A percentile compares a stretch with the other conserved stretches of the same genome.
These are phyloP conservation scores for Mrakia gelida DNA, from an alignment of 768 basidiomycete species.

Conservation along the genomic window DNA sequence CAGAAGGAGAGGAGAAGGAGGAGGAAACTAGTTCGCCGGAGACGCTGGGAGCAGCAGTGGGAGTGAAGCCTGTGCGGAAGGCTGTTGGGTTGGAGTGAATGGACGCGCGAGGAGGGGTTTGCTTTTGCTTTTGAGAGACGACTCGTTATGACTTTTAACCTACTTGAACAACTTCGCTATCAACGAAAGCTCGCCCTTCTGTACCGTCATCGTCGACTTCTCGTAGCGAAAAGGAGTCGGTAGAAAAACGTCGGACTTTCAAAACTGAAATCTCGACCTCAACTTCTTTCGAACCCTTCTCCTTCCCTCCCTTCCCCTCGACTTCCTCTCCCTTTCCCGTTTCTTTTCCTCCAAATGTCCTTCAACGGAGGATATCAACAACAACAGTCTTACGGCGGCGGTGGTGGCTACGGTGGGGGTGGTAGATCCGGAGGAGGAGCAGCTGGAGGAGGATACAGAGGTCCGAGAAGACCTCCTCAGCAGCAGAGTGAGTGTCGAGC, in stretches of 20 bases:
- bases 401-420: slow-evolving; percentile 36
- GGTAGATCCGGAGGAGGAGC: slow-evolving; percentile 33
- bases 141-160: too few relatives aligned
- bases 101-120: neutral
- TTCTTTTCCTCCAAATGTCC: neutral
- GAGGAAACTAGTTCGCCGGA: neutral
- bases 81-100: neutral
- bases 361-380: slow-evolving; percentile 17
- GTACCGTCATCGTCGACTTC: too few relatives aligned
- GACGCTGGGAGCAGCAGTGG: neutral
- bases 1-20: neutral
- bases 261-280: too few relatives aligned
- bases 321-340: neutral
- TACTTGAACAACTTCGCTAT: too few relatives aligned
- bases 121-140: too few relatives aligned
- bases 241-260: too few relatives aligned
- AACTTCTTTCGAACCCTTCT: too few relatives aligned
- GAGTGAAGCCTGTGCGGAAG: neutral
- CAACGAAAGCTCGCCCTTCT: too few relatives aligned
- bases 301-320: neutral
- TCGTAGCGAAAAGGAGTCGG: too few relatives aligned
- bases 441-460: slow-evolving; percentile 34
- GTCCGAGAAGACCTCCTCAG: neutral
- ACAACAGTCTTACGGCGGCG: slow-evolving; percentile 28
- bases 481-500: slow-evolving; percentile 6